Evolutionary conservation across 495 filamentous ascomycete genomes (phyloP).

Genomic region (Lindgomyces ingoldianus): DNA sequence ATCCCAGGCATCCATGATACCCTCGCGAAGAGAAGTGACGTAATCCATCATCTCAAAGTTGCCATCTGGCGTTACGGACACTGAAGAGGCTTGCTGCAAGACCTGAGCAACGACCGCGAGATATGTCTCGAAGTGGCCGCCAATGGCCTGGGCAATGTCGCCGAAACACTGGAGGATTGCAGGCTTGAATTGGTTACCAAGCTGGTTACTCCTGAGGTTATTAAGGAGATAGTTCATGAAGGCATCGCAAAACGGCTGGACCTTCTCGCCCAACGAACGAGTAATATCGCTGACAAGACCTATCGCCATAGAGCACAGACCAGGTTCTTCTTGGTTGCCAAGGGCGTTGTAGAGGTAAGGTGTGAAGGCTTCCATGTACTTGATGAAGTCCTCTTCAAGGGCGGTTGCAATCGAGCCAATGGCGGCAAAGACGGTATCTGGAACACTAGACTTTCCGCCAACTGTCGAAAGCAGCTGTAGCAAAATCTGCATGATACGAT

Average conservation of each 20-base stretch:
- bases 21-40: constrained; percentile 88
- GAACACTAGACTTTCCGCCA: constrained; percentile 86
- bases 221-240: constrained; percentile 97
- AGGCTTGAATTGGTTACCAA: constrained; percentile 96
- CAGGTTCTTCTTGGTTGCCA: constrained; percentile 90
- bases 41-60: constrained; percentile 93
- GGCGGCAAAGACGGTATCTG: constrained; percentile 87
- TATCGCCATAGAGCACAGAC: constrained; percentile 94
- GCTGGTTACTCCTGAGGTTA: constrained; percentile 74
- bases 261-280: constrained; percentile 81
- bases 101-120: constrained; percentile 89
- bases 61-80: constrained; percentile 69
- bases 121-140: constrained; percentile 88
- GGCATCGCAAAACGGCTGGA: constrained; percentile 89
- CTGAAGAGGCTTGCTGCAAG: constrained; percentile 83
- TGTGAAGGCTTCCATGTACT: constrained; percentile 94
- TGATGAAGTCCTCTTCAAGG: constrained; percentile 85
- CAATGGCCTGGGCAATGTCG: constrained; percentile 95
- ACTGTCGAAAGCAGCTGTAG: constrained; percentile 77
- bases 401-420: constrained; percentile 84
- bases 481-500: constrained; percentile 87
- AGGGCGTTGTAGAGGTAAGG: constrained; percentile 91
- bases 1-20: constrained; percentile 99
- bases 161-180: constrained; percentile 97
- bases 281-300: constrained; percentile 95